Evolutionary conservation across 2,329 filamentous ascomycete species (phyloP), one percentile per base, ranked within the genome.

Genomic region (Aurifilum marmelostoma): DNA sequence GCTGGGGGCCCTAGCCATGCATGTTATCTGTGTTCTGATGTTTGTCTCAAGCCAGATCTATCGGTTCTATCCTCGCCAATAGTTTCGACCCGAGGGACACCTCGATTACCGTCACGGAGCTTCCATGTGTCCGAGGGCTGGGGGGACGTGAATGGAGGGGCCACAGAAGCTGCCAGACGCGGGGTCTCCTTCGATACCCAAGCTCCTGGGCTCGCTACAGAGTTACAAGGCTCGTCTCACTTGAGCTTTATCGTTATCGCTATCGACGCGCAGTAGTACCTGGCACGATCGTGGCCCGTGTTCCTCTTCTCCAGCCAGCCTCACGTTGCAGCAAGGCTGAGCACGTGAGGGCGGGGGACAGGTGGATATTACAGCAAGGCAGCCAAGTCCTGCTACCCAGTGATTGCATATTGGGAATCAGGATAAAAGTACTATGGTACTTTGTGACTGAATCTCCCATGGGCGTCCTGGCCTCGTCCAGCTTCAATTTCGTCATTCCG

Each of bases 231-330:
- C 61, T 67, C 27, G 21, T 21, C 27, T 50, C 61, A 64, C 68
- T 58, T 39, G 47, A 70, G 68, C 66, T 70, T 70, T 70, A 70
- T 70, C 68, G 68, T 61, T 70, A 65, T 68, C 56, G 41, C 60
- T 69, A 69, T 69, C 63, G 67, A 62, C 50, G 3, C 62, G 66
- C 62, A 70, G 50, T n/a, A 21, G 56, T n/a, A 21, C 32, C 59
- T 37, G 29, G 11, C 14, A 39, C 34, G 43, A 47, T 41, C 39
- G 52, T 61, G 41, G 66, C 60, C 32, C 37, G 56, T 16, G 41
- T 21, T 29, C 16, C 21, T n/a, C 3, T 50, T 32, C 39, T 47
- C 62, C 21, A 7, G 27, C 27, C 41, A 63, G 62, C 62, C 43
- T 50, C 43, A 47, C 50, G 29, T 52, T 3, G 14, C 43, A 54